Evolutionary conservation across 208 protist species (phyloP).

Genomic region (Porcisia hertigi): DNA sequence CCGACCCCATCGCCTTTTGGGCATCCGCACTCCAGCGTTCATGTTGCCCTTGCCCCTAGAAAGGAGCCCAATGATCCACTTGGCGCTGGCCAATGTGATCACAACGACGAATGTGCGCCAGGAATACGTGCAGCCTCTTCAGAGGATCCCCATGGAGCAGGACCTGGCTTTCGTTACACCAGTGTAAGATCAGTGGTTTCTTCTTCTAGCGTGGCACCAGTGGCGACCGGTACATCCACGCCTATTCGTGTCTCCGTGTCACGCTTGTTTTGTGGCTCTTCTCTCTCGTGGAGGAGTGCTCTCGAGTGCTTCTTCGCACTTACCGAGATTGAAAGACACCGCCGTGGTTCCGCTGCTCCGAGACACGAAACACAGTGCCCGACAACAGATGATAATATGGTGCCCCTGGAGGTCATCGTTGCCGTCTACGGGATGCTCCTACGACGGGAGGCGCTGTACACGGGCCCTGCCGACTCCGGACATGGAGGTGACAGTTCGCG

Average conservation of each 20-base stretch:
- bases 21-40: neutral
- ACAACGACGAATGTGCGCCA: neutral
- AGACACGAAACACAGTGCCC: neutral
- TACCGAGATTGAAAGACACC: neutral
- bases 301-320: slow-evolving; percentile 16
- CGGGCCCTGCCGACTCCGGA: neutral
- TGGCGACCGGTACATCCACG: neutral
- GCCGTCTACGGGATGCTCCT: slow-evolving; percentile 19
- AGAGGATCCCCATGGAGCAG: neutral
- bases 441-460: neutral
- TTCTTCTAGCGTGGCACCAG: neutral
- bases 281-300: slow-evolving; percentile 21
- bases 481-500: neutral
- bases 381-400: neutral
- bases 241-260: slow-evolving; percentile 26
- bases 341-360: too few species aligned
- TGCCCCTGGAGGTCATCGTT: slow-evolving; percentile 22
- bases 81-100: neutral
- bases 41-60: neutral
- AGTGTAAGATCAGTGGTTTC: neutral
- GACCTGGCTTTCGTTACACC: neutral
- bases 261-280: slow-evolving; percentile 19
- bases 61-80: neutral
- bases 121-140: neutral
- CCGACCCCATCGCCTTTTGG: neutral